Percentiles rank a stretch among this genome's conserved stretches.
phyloP scores from a whole-genome alignment of 371 early-diverging fungal genomes.

The Rhizopus delemar region DNA sequence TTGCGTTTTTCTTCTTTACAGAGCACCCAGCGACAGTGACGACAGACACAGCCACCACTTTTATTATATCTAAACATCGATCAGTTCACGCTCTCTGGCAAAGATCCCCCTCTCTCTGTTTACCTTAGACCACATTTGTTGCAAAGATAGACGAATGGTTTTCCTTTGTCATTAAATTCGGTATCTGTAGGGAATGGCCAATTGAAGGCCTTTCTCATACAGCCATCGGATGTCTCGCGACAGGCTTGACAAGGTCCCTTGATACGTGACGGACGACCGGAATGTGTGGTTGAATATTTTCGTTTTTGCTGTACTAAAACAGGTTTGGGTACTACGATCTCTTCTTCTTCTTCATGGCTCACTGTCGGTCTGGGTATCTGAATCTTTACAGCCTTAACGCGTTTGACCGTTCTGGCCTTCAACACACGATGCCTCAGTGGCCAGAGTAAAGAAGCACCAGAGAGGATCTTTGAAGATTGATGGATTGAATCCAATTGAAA shows the following conservation, averaged over 20 bases:
- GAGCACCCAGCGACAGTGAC: slow-evolving; percentile 51
- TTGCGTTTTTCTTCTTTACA: slow-evolving; percentile 57
- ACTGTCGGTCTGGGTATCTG: slow-evolving; percentile 29
- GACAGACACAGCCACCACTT: slow-evolving; percentile 53
- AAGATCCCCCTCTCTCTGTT: background rate
- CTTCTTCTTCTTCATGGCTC: background rate
- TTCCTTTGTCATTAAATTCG: slow-evolving; percentile 44
- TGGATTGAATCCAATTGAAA: slow-evolving; percentile 18
- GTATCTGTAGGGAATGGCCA: slow-evolving; percentile 50
- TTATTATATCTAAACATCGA: slow-evolving; percentile 43
- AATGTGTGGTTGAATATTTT: slow-evolving; percentile 9
- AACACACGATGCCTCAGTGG: slow-evolving; percentile 5
- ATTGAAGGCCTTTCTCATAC: slow-evolving; percentile 56
- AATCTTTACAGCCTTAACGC: slow-evolving; percentile 26
- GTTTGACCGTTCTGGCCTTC: slow-evolving; percentile 14
- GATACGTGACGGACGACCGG: slow-evolving; percentile 42
- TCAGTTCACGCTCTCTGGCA: too few species aligned
- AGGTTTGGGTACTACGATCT: slow-evolving; percentile 16
- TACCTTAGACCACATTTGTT: slow-evolving; percentile 60
- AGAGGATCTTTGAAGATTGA: background rate
- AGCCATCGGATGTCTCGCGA: slow-evolving; percentile 47
- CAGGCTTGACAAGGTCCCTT: slow-evolving; percentile 56
- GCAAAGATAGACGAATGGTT: slow-evolving; percentile 51
- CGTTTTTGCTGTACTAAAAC: background rate
- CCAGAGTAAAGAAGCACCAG: slow-evolving; percentile 4